Conservation (phyloP, 2,329 filamentous ascomycete species). For the Alternaria sp. region DNA sequence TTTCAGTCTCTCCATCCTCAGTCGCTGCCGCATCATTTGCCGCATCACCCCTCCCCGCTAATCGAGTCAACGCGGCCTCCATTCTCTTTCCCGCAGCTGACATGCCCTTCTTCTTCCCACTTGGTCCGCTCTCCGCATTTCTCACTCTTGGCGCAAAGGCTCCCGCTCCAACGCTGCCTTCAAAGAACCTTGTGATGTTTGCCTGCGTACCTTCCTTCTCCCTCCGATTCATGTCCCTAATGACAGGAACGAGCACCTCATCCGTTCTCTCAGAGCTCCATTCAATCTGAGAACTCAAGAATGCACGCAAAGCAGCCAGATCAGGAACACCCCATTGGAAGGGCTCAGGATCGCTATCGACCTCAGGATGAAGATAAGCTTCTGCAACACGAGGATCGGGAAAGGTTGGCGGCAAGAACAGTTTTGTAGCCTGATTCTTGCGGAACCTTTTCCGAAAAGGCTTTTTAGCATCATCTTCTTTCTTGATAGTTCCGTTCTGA, state of each 20-base stretch:
- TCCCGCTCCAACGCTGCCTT: slow-evolving; percentile 75
- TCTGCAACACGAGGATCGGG: slow-evolving; percentile 80
- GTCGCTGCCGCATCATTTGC: slow-evolving; percentile 29
- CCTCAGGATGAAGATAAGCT: slow-evolving; percentile 87
- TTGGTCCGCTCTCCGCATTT: slow-evolving; percentile 63
- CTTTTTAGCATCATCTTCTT: slow-evolving; percentile 63
- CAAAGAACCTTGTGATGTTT: slow-evolving; percentile 95
- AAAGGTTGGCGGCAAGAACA: slow-evolving; percentile 85
- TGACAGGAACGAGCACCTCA: slow-evolving; percentile 93
- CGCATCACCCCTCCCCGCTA: slow-evolving; percentile 39
- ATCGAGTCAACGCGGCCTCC: slow-evolving; percentile 43
- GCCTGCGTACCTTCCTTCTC: slow-evolving; percentile 91
- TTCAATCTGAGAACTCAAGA: slow-evolving; percentile 90
- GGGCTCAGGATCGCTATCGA: slow-evolving; percentile 77
- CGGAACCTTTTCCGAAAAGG: slow-evolving; percentile 87
- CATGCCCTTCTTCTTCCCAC: slow-evolving; percentile 56
- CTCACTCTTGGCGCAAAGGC: slow-evolving; percentile 76
- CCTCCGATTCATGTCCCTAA: slow-evolving; percentile 91
- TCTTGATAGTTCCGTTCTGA: slow-evolving; percentile 72
- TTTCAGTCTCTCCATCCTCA: slow-evolving; percentile 30
- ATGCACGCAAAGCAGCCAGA: slow-evolving; percentile 81
- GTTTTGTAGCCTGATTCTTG: slow-evolving; percentile 78
- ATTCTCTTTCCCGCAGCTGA: slow-evolving; percentile 44
- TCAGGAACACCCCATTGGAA: slow-evolving; percentile 98
- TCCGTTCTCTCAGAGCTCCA: slow-evolving; percentile 94